Base-by-base conservation (phyloP, 306 rosid species). In the Boehmeria nivea region DNA sequence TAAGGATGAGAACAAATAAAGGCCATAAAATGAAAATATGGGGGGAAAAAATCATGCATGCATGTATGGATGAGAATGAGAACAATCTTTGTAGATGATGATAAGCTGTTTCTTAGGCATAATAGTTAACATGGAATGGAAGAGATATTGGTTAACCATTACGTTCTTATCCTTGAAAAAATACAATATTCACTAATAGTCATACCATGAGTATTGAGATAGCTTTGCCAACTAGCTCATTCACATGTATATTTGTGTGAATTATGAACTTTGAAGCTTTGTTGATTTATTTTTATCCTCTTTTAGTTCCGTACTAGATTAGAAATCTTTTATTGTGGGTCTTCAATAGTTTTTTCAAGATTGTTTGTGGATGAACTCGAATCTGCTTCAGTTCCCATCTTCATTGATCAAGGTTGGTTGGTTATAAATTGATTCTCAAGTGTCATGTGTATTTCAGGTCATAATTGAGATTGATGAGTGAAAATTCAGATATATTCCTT, bases 101-200 rank as follows among this genome's bases (percentile, higher is more conserved):
- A n/a, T n/a, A n/a, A n/a, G n/a, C n/a, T n/a, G n/a, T n/a, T n/a
- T n/a, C n/a, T n/a, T n/a, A n/a, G n/a, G n/a, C n/a, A n/a, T n/a
- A n/a, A n/a, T n/a, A n/a, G n/a, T n/a, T n/a, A n/a, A n/a, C n/a
- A n/a, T n/a, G n/a, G n/a, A n/a, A n/a, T n/a, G n/a, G n/a, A 59
- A 55, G 4, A 40, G 60, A 71, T 26, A 21, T 46, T 38, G 15
- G 39, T 70, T 44, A 42, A 43, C 20, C 42, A 17, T 19, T 2
- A 2, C 54, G 53, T 67, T 74, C 88, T 79, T 85, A 78, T 85
- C 88, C 82, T 78, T 58, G 51, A 65, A 59, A 23, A 50, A 36
- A 37, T 28, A 31, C 57, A 60, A 39, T 10, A 14, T n/a, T 6
- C 5, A 23, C 28, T 1, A n/a, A n/a, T n/a, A n/a, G n/a, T n/a